phyloP scores from a whole-genome alignment of 306 rosid species.

The Geum urbanum region DNA sequence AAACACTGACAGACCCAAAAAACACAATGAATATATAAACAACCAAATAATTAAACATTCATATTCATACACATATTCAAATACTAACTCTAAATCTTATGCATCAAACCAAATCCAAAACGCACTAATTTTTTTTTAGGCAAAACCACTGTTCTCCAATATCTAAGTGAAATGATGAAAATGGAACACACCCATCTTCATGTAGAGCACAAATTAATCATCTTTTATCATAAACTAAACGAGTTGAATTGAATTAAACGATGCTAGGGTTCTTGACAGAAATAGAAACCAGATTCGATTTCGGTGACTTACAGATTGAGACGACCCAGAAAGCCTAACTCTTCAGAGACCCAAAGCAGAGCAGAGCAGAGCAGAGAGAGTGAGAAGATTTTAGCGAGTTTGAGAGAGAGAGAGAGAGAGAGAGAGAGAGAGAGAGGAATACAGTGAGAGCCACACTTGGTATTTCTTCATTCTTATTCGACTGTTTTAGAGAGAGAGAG shows the following conservation, averaged over 20 bases:
- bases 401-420: conserved; percentile 7
- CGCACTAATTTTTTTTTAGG: not conserved
- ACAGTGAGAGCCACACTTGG: conserved; percentile 22
- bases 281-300: conserved; percentile 14
- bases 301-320: conserved; percentile 26
- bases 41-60: not conserved
- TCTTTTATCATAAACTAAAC: not conserved
- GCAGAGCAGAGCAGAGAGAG: conserved; percentile 1
- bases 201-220: not conserved
- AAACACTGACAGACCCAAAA: conserved; percentile 9
- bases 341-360: conserved; percentile 2
- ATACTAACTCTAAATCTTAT: not conserved
- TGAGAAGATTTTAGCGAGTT: conserved; percentile 12
- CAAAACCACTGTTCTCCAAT: not conserved
- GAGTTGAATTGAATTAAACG: not conserved
- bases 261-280: conserved; percentile 22
- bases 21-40: conserved; percentile 7
- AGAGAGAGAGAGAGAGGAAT: not conserved
- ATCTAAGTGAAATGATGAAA: not conserved
- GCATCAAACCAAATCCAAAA: conserved; percentile 8
- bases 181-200: not conserved
- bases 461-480: conserved; percentile 17
- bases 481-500: conserved; percentile 5
- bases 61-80: no score
- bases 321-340: not conserved